A percentile compares a stretch with the other conserved stretches of the same genome.
phyloP scores from a whole-genome alignment of 441 rosid genomes.

The Adansonia madagascariensis region DNA sequence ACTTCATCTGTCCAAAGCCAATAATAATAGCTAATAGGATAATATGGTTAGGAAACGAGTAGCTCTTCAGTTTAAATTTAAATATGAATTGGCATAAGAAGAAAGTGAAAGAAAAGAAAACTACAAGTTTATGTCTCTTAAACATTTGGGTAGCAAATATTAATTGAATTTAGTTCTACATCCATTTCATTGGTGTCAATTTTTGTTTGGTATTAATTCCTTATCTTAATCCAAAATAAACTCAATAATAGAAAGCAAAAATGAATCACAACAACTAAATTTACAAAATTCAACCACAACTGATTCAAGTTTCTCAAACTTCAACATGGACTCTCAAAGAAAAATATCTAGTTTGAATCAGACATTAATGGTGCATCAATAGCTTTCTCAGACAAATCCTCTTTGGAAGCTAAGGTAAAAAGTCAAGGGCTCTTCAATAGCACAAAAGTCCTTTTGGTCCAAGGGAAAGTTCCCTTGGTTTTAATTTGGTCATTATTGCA shows the following conservation, averaged over 20 bases:
- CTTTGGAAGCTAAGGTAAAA: not conserved
- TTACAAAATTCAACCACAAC: not conserved
- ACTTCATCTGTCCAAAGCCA: slow-evolving; percentile 2
- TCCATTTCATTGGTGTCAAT: not conserved
- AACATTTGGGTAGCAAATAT: slow-evolving; percentile 13
- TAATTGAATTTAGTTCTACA: slow-evolving; percentile 8
- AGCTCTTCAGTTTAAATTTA: slow-evolving; percentile 11
- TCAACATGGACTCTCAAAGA: slow-evolving; percentile 4
- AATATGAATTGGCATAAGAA: not conserved
- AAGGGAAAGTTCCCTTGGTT: slow-evolving; percentile 13
- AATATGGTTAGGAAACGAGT: slow-evolving; percentile 2
- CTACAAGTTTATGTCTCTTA: slow-evolving; percentile 4
- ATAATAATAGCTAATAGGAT: slow-evolving; percentile 1
- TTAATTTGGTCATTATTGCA: not conserved
- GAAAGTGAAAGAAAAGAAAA: slow-evolving; percentile 18
- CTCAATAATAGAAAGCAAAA: not conserved
- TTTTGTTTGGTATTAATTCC: slow-evolving; percentile 11
- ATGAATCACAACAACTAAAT: slow-evolving; percentile 12
- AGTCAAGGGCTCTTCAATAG: slow-evolving; percentile 2
- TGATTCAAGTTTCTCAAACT: slow-evolving; percentile 4
- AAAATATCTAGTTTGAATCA: not conserved
- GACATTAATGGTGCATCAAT: not conserved
- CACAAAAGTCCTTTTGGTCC: slow-evolving; percentile 7
- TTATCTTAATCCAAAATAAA: slow-evolving; percentile 11
- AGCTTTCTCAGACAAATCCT: slow-evolving; percentile 5